phyloP scores from a whole-genome alignment of 78 protist genomes.

The Guillardia theta region DNA sequence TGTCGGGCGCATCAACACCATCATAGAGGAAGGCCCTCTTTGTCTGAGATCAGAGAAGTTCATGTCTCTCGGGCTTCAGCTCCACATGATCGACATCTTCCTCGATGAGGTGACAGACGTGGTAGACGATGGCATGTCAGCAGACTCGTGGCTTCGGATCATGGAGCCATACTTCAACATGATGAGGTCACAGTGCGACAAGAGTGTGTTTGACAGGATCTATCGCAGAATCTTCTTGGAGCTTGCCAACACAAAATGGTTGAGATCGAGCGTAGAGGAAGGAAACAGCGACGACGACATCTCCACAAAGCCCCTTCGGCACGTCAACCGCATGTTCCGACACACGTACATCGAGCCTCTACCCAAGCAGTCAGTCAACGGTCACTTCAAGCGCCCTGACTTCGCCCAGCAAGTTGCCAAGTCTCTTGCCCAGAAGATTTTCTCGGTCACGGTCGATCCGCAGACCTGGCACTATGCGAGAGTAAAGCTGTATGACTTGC shows the following conservation, averaged over 20 bases:
- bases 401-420: too few species aligned
- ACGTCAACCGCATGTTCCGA: slow-evolving; percentile 1
- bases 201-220: neutral
- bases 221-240: neutral
- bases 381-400: neutral
- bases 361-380: neutral
- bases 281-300: neutral
- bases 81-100: neutral
- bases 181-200: neutral
- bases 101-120: neutral
- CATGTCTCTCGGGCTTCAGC: neutral
- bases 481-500: too few species aligned
- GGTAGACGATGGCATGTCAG: neutral
- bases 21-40: neutral
- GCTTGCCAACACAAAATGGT: neutral
- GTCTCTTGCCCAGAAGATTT: too few species aligned
- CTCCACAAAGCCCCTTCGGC: neutral
- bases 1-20: neutral
- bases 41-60: neutral
- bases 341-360: slow-evolving; percentile 9
- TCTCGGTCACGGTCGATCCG: too few species aligned
- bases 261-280: neutral
- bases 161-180: neutral
- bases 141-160: neutral
- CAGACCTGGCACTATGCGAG: too few species aligned